Conservation (phyloP, 2,329 filamentous ascomycete species). For the Thelonectria rubi region DNA sequence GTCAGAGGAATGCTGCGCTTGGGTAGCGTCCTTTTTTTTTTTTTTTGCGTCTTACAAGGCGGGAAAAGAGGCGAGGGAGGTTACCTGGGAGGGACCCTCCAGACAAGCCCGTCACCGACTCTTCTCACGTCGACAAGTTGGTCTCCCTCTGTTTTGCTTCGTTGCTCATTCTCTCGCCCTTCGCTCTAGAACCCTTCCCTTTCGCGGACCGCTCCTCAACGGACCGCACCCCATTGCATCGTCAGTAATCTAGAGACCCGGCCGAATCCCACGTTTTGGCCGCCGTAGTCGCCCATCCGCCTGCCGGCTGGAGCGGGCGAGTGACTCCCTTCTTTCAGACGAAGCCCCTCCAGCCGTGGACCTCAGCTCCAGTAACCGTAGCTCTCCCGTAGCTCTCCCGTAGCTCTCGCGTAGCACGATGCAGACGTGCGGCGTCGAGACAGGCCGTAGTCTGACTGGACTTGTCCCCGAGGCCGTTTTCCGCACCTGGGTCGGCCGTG, state of each 20-base stretch:
- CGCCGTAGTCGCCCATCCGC: conserved; percentile 7
- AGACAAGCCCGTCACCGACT: neutral
- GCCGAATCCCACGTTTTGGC: conserved; percentile 22
- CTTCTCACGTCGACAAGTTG: conserved; percentile 4
- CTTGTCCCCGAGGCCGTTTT: too few relatives aligned
- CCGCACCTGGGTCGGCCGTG: too few relatives aligned
- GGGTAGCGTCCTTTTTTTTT: neutral
- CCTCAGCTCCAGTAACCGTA: too few relatives aligned
- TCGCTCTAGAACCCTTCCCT: too few relatives aligned
- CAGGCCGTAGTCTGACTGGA: too few relatives aligned
- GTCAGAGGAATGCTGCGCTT: neutral
- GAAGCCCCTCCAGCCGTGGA: too few relatives aligned
- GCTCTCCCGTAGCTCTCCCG: neutral
- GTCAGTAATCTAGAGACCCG: conserved; percentile 11
- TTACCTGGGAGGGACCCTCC: neutral
- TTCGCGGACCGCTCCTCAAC: conserved; percentile 27
- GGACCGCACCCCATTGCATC: conserved; percentile 24
- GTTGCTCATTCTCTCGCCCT: neutral
- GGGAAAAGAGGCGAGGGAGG: neutral
- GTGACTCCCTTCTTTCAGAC: neutral
- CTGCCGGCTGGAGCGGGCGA: neutral
- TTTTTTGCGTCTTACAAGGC: neutral
- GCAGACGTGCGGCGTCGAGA: neutral
- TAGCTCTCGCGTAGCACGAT: neutral
- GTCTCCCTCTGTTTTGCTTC: neutral